These are phyloP conservation scores for Tetradesmus lagerheimii DNA, from an alignment of 139 green algal species.

Conservation along the genomic window DNA sequence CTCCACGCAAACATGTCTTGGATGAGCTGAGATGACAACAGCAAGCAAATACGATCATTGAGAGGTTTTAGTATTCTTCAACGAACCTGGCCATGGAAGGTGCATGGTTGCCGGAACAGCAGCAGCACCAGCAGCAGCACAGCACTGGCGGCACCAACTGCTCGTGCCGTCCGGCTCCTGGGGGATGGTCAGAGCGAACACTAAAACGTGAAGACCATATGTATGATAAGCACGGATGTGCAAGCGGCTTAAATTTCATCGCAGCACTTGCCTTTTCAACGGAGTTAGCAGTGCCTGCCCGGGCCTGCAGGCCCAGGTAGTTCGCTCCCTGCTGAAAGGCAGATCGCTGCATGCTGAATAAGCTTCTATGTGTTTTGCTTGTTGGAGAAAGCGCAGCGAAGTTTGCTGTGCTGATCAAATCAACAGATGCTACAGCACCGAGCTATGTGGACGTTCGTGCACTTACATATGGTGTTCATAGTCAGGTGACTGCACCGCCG, in stretches of 20 bases:
- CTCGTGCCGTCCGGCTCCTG: no score
- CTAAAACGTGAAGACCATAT: no score
- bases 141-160: background rate
- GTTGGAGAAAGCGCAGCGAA: background rate
- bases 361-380: background rate
- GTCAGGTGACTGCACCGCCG: no score
- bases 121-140: background rate
- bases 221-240: no score
- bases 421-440: no score
- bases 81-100: no score
- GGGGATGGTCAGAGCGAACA: no score
- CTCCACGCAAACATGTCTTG: background rate
- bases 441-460: no score
- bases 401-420: background rate
- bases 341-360: background rate
- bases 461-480: no score
- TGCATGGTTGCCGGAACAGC: background rate
- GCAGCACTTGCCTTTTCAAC: background rate
- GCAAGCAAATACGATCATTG: no score
- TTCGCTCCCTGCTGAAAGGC: background rate
- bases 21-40: background rate
- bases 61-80: no score
- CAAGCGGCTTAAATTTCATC: no score
- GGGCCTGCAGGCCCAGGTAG: background rate
- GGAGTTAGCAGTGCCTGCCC: background rate